Conservation (phyloP, 2,329 filamentous ascomycete species). For the Pestalotiopsis fici region DNA sequence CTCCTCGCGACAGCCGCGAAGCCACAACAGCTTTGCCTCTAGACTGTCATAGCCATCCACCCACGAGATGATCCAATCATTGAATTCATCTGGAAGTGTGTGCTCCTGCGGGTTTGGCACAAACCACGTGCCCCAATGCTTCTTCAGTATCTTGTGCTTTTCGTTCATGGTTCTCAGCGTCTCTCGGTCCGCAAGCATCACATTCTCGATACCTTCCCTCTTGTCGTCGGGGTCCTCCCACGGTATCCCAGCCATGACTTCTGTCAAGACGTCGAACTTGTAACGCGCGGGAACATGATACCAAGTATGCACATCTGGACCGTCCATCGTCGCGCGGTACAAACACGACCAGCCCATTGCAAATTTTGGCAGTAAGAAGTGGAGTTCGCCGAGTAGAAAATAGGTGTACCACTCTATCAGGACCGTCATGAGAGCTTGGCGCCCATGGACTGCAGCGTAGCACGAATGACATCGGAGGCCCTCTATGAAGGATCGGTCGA, state of each 20-base stretch:
- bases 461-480: neutral
- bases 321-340: neutral
- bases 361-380: neutral
- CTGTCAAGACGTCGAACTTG: neutral
- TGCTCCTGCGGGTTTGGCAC: neutral
- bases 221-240: conserved; percentile 1
- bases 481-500: neutral
- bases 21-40: conserved; percentile 4
- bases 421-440: neutral
- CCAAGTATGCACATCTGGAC: neutral
- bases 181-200: neutral
- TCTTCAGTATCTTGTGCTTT: neutral
- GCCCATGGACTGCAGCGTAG: neutral
- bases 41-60: conserved; percentile 1
- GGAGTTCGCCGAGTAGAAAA: neutral
- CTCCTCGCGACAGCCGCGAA: neutral
- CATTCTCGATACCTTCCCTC: neutral
- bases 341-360: neutral
- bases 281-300: neutral
- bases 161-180: neutral
- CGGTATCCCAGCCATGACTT: neutral
- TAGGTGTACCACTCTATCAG: neutral
- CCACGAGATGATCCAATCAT: conserved; percentile 4
- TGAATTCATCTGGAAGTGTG: neutral
- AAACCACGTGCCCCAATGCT: neutral